These are phyloP conservation scores for Hymenoscyphus linearis DNA, from an alignment of 2,329 filamentous ascomycete species.

Conservation along the genomic window DNA sequence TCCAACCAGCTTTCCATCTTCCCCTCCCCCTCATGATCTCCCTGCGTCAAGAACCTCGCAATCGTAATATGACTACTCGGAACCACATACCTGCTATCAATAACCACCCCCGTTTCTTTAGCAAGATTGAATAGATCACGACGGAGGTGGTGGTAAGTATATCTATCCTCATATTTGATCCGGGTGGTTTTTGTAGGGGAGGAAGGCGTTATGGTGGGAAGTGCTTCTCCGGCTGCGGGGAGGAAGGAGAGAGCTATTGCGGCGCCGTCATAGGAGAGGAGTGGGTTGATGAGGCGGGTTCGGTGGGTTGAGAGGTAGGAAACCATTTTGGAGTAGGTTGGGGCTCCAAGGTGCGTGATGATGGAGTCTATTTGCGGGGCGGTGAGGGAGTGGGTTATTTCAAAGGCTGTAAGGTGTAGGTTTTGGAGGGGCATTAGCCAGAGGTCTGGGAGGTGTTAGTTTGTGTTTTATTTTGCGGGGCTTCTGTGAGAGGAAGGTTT, in stretches of 20 bases:
- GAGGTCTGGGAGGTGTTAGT: slow-evolving; percentile 46
- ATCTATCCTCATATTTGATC: slow-evolving; percentile 52
- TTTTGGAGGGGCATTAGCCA: slow-evolving; percentile 80
- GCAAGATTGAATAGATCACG: slow-evolving; percentile 66
- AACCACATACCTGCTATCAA: slow-evolving; percentile 78
- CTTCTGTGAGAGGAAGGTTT: not conserved
- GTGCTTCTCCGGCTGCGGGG: slow-evolving; percentile 63
- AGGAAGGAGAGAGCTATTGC: slow-evolving; percentile 85
- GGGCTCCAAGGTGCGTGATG: slow-evolving; percentile 50
- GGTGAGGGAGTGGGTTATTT: slow-evolving; percentile 76
- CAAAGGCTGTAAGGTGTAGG: slow-evolving; percentile 81
- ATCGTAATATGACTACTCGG: slow-evolving; percentile 88
- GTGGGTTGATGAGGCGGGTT: slow-evolving; percentile 72
- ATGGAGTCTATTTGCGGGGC: slow-evolving; percentile 61
- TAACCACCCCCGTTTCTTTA: slow-evolving; percentile 55
- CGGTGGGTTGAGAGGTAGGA: slow-evolving; percentile 63
- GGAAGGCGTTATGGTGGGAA: slow-evolving; percentile 17
- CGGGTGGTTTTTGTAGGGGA: slow-evolving; percentile 7
- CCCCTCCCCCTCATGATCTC: slow-evolving; percentile 52
- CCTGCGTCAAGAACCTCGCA: slow-evolving; percentile 67
- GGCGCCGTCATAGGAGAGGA: slow-evolving; percentile 77
- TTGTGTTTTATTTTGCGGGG: not conserved
- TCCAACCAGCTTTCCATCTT: slow-evolving; percentile 57
- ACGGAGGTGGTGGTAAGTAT: slow-evolving; percentile 87
- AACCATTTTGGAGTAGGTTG: slow-evolving; percentile 51